Evolutionary conservation across 1,139 yeast genomes (phyloP), one percentile per base, ranked within the genome.

Genomic region (Pichia inconspicua): DNA sequence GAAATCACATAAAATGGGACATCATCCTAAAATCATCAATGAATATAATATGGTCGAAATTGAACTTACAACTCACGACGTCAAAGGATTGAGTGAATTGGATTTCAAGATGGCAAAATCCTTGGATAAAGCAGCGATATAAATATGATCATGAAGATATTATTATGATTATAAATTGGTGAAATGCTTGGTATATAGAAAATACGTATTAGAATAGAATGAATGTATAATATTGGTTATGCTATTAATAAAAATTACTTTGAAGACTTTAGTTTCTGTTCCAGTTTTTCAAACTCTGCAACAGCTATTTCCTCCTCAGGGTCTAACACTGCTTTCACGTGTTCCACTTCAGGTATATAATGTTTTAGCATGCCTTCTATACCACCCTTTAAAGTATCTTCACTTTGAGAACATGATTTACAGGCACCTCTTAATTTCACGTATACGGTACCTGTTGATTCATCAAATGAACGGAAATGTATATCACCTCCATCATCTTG

Each of bases 401-500:
- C 80, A 60, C 87, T 80, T 37, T 85, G 73, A 50, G 86, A 82
- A 57, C 95, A 86, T 1, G 88, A 74, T 49, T 88, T 77, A 66
- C 95, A 86, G 2, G 95, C 95, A 39, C 95, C 95, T 56, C 82
- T 83, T 46, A 86, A 72, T 63, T 83, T 83, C 59, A 86, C 73
- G 60, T 76, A 81, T 1, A 86, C 95, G 8, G 78, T 72, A 7
- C 95, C 95, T 1, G 75, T 70, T 50, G 75, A 79, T 49, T 79
- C 85, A 52, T 80, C 84, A 60, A 83, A 83, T 0, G 81, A 86
- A 54, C 78, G 74, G 63, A 76, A 86, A 61, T 78, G 88, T 54
- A 82, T 77, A 62, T 84, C 92, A 17, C 92, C 95, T 47, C 95
- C 95, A 59, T 85, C 95, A 59, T 85, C 95, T 62, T 78, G 84